Evolutionary conservation across 129 eudicot species (phyloP), one percentile per base, ranked within the genome.

Genomic region (Flaveria sonorensis): DNA sequence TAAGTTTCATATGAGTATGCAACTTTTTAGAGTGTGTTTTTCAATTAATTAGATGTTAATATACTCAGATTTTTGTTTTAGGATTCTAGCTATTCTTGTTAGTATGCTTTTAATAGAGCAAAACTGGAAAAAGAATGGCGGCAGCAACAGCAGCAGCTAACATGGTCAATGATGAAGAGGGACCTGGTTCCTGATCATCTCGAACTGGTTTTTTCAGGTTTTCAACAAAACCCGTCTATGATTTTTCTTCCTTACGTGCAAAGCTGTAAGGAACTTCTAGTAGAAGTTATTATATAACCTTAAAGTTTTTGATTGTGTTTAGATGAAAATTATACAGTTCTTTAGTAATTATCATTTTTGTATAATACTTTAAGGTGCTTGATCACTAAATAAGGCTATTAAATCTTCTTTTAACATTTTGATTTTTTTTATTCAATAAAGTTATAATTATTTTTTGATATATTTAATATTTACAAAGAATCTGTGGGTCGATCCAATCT

Each of bases 121-220:
- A 36, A 36, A 36, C 40, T 36, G 40, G 40, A 36, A 19, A 55
- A 55, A 19, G 62, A 9, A 18, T 1, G 19, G 9, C 60, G 18
- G 9, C 21, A 15, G 43, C 45, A 16, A 16, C 12, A 63, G 42
- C 67, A 60, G n/a, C 40, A 61, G 40, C 42, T 61, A 61, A 61
- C 10, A 11, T 63, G 69, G 46, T 15, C 46, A 63, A 30, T 15
- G 46, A 13, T 61, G 2, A 61, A 61, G 13, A 4, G 42, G 26
- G 19, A 61, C 68, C 40, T 61, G 68, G 13, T 61, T 61, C 13
- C 12, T 0, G 21, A 63, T 6, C 69, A 63, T 63, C 69, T 30
- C 21, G 46, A 28, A 23, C 69, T 30, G 69, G 40, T 36, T 10
- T 63, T 4, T 30, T 63, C 69, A 63, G 69, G 69, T 63, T 63